Evolutionary conservation across 768 basidiomycete genomes (phyloP).

Genomic region (Pholiota microspora): DNA sequence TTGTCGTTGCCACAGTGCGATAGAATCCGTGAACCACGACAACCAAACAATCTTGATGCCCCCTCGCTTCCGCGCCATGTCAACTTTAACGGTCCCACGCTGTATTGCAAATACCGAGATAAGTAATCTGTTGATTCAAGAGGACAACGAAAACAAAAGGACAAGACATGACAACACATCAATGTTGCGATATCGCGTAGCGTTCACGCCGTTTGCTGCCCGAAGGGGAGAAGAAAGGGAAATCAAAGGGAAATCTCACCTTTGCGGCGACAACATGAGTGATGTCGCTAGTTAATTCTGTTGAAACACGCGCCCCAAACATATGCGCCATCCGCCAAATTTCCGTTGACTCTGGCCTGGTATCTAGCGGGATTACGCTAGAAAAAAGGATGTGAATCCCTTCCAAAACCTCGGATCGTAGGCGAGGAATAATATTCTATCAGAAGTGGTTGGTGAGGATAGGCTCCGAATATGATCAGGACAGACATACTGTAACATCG

Average conservation of each 20-base stretch:
- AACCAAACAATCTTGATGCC: constrained; percentile 84
- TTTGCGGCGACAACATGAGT: constrained; percentile 95
- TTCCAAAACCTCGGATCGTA: constrained; percentile 74
- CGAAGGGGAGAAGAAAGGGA: not conserved
- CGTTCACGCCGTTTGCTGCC: not conserved
- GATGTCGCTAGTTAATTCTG: constrained; percentile 58
- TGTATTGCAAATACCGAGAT: constrained; percentile 25
- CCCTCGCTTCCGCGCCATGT: constrained; percentile 73
- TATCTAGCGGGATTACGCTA: constrained; percentile 91
- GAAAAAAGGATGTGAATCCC: constrained; percentile 89
- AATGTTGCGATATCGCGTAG: not conserved
- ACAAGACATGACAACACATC: not conserved
- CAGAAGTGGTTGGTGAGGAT: constrained; percentile 1
- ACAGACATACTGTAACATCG: constrained; percentile 75
- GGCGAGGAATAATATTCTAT: constrained; percentile 81
- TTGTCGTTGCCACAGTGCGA: constrained; percentile 84
- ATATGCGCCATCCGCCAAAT: constrained; percentile 84
- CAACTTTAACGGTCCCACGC: constrained; percentile 92
- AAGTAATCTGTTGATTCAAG: not conserved
- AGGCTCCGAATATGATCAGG: not conserved
- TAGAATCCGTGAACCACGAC: constrained; percentile 86
- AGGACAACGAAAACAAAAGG: not conserved
- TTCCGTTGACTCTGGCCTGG: constrained; percentile 73
- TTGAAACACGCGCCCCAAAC: constrained; percentile 84
- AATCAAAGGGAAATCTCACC: constrained; percentile 45